Percentiles rank a stretch among this genome's conserved stretches.
Conservation (phyloP, 352 stramenopile species). For the Paralagenidium karlingii region DNA sequence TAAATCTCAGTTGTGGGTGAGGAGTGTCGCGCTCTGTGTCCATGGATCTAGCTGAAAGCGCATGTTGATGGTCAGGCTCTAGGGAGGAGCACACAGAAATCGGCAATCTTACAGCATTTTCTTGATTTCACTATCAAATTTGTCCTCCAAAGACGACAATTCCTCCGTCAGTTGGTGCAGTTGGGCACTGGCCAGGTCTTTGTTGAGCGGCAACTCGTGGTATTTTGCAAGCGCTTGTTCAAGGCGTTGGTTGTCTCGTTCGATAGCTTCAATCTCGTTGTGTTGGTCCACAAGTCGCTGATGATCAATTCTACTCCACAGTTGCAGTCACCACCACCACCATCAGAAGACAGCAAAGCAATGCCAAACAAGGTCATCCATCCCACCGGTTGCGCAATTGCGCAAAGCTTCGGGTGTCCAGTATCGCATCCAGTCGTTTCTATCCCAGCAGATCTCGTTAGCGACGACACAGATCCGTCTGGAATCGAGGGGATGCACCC, state of each 20-base stretch:
- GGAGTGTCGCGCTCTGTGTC: neutral
- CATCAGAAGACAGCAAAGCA: too few species aligned
- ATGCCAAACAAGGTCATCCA: too few species aligned
- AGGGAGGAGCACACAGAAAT: conserved; percentile 3
- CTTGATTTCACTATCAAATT: conserved; percentile 33
- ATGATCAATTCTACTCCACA: too few species aligned
- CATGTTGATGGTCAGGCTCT: neutral
- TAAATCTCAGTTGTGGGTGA: conserved; percentile 13
- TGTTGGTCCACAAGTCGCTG: too few species aligned
- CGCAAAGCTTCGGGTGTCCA: too few species aligned
- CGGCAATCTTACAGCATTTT: conserved; percentile 26
- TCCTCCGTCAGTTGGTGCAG: conserved; percentile 17
- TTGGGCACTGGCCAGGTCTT: conserved; percentile 18
- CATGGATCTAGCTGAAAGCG: conserved; percentile 2
- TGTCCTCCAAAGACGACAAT: conserved; percentile 24
- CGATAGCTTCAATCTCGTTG: conserved; percentile 20
- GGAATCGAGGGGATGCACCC: too few species aligned
- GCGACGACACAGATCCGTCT: too few species aligned
- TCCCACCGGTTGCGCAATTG: too few species aligned
- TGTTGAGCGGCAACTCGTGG: conserved; percentile 21
- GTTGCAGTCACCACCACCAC: too few species aligned
- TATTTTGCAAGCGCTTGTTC: conserved; percentile 15
- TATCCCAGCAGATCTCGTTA: too few species aligned
- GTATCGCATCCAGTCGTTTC: too few species aligned
- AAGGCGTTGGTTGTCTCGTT: conserved; percentile 14